Evolutionary conservation across 208 protist species (phyloP).

Genomic region (Trypanosomatidae sp.): DNA sequence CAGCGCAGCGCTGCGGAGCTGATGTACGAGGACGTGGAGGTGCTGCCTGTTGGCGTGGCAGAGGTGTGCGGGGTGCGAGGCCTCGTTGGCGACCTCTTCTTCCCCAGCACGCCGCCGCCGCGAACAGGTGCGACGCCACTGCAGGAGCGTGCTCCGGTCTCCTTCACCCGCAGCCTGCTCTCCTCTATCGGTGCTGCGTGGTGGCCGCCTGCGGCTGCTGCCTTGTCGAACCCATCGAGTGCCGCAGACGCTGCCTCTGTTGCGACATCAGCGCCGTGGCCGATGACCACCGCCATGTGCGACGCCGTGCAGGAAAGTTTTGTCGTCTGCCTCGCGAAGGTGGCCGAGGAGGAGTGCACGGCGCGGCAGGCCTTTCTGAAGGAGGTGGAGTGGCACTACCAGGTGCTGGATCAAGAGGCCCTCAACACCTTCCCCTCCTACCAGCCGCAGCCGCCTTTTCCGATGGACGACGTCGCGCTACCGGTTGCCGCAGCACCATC

Average conservation of each 20-base stretch:
- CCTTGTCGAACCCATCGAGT: too few relatives aligned
- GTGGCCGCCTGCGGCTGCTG: too few relatives aligned
- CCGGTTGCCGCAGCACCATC: not conserved
- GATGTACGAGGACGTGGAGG: constrained; percentile 40
- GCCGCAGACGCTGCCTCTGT: not conserved
- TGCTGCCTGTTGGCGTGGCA: constrained; percentile 43
- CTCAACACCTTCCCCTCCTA: constrained; percentile 9
- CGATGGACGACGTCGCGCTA: not conserved
- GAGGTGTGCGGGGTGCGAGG: constrained; percentile 48
- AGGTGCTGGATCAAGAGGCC: constrained; percentile 12
- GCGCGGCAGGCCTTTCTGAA: constrained; percentile 10
- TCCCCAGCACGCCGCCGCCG: constrained; percentile 12
- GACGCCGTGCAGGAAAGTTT: constrained; percentile 22
- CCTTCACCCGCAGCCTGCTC: constrained; percentile 15
- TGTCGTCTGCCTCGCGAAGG: not conserved
- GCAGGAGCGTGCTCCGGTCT: not conserved
- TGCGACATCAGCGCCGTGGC: not conserved
- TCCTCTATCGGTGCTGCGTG: constrained; percentile 3
- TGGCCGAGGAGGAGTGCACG: constrained; percentile 13
- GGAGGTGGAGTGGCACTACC: constrained; percentile 20
- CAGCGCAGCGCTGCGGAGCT: constrained; percentile 6
- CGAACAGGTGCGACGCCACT: not conserved
- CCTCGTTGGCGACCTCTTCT: constrained; percentile 51
- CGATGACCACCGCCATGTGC: constrained; percentile 9
- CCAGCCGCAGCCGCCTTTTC: not conserved